Evolutionary conservation across 2,329 filamentous ascomycete species (phyloP).

Genomic region (Onygenales sp.): DNA sequence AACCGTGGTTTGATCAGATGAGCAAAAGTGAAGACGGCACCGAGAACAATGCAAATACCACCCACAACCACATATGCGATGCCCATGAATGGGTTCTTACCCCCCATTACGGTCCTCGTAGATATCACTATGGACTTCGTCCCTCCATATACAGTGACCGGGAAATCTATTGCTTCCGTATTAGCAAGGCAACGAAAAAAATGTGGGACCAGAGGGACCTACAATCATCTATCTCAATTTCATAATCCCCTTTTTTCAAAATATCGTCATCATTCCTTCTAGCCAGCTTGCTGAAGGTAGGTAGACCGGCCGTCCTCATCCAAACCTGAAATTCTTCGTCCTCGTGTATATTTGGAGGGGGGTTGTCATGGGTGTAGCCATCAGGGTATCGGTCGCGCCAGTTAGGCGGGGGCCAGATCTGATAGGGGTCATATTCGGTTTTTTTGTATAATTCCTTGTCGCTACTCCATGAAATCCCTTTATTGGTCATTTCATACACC

Average conservation of each 20-base stretch:
- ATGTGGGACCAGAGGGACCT: slow-evolving; percentile 29
- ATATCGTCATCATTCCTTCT: slow-evolving; percentile 63
- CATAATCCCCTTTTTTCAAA: slow-evolving; percentile 65
- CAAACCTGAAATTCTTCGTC: slow-evolving; percentile 91
- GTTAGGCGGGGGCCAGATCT: slow-evolving; percentile 76
- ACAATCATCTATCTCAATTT: slow-evolving; percentile 70
- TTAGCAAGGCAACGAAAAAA: slow-evolving; percentile 4
- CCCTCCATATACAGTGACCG: slow-evolving; percentile 66
- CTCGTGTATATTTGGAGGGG: slow-evolving; percentile 61
- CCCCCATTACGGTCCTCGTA: slow-evolving; percentile 85
- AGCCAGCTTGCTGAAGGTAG: slow-evolving; percentile 89
- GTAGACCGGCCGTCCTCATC: slow-evolving; percentile 95
- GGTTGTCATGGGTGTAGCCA: slow-evolving; percentile 55
- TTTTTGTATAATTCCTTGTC: slow-evolving; percentile 70
- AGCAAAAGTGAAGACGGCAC: slow-evolving; percentile 76
- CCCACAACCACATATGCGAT: slow-evolving; percentile 94
- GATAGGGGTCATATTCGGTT: slow-evolving; percentile 53
- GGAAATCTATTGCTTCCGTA: slow-evolving; percentile 56
- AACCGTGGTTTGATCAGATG: slow-evolving; percentile 87
- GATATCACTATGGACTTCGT: slow-evolving; percentile 86
- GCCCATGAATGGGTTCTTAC: slow-evolving; percentile 88
- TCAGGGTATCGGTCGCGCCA: slow-evolving; percentile 64
- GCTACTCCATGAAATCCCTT: slow-evolving; percentile 76
- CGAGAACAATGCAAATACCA: slow-evolving; percentile 82
- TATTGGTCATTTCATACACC: slow-evolving; percentile 66